These are phyloP conservation scores for Syncephalastrum racemosum DNA, from an alignment of 371 early-diverging fungal genomes.

Conservation along the genomic window DNA sequence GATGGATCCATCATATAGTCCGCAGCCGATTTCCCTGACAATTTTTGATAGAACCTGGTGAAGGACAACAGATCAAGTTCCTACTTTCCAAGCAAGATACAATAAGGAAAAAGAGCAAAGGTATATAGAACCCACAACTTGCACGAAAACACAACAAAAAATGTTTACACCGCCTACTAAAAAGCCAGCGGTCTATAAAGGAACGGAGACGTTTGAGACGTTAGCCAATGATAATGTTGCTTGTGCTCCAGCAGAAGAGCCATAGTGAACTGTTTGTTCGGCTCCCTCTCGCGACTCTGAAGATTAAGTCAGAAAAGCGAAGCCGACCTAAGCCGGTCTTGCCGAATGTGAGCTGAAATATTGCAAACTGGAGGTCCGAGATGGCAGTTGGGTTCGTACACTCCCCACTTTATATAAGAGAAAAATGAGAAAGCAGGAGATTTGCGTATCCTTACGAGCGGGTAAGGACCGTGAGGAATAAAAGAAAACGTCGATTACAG, in stretches of 20 bases:
- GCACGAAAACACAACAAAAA: too few species aligned
- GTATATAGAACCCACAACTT: background rate
- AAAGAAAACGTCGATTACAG: too few species aligned
- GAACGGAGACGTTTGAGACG: slow-evolving; percentile 4
- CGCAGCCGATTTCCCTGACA: background rate
- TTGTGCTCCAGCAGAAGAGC: slow-evolving; percentile 9
- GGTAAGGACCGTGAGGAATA: too few species aligned
- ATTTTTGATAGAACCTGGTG: background rate
- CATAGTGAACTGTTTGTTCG: slow-evolving; percentile 14
- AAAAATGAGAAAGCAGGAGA: too few species aligned
- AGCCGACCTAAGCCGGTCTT: slow-evolving; percentile 14
- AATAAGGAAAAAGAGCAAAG: background rate
- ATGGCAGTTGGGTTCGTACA: too few species aligned
- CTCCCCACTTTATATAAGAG: too few species aligned
- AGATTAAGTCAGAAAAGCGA: slow-evolving; percentile 7
- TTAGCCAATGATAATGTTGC: slow-evolving; percentile 6
- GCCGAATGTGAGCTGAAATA: slow-evolving; percentile 8
- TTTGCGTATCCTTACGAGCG: too few species aligned
- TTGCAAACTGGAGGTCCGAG: too few species aligned
- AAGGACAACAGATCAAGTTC: background rate
- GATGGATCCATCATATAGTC: background rate
- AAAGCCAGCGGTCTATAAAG: too few species aligned
- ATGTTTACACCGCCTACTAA: too few species aligned
- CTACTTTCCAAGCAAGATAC: background rate
- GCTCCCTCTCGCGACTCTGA: slow-evolving; percentile 16